These are phyloP conservation scores for Amborella trichopoda DNA, from an alignment of 164 flowering plant genomes.

Conservation along the genomic window DNA sequence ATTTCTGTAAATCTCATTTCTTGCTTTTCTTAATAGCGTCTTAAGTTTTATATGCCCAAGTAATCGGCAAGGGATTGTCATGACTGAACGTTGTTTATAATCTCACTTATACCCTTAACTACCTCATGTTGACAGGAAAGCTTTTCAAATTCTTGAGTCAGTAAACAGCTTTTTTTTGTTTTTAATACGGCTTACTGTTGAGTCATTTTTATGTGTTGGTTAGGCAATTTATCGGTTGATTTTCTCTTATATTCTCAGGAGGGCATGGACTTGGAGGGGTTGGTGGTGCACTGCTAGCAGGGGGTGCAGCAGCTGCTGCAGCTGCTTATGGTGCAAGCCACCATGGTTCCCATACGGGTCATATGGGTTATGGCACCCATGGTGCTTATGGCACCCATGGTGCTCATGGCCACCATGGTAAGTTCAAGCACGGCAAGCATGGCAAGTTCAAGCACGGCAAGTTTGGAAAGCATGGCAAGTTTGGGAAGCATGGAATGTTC, in stretches of 20 bases:
- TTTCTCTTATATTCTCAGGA: slow-evolving; percentile 6
- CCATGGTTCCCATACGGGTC: too few species aligned
- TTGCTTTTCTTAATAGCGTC: too few species aligned
- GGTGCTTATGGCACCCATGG: slow-evolving; percentile 3
- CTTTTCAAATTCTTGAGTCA: too few species aligned
- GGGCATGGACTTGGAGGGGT: slow-evolving; percentile 28
- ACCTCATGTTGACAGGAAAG: neutral
- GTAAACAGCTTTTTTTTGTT: neutral
- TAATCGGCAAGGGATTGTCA: too few species aligned
- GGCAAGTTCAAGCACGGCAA: slow-evolving; percentile 27
- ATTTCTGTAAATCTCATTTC: too few species aligned
- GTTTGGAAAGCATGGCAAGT: slow-evolving; percentile 25
- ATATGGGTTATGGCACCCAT: too few species aligned
- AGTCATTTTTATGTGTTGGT: too few species aligned
- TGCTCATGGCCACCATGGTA: slow-evolving; percentile 13
- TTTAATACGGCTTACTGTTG: neutral
- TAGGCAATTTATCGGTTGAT: too few species aligned
- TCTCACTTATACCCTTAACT: too few species aligned
- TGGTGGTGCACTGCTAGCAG: slow-evolving; percentile 49
- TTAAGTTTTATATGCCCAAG: too few species aligned
- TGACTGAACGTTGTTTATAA: too few species aligned
- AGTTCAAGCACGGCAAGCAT: slow-evolving; percentile 15
- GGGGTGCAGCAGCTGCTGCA: slow-evolving; percentile 84
- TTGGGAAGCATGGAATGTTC: slow-evolving; percentile 22
- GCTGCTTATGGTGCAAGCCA: slow-evolving; percentile 65